Conservation (phyloP, 306 rosid species). For the Cicer yamashitae region DNA sequence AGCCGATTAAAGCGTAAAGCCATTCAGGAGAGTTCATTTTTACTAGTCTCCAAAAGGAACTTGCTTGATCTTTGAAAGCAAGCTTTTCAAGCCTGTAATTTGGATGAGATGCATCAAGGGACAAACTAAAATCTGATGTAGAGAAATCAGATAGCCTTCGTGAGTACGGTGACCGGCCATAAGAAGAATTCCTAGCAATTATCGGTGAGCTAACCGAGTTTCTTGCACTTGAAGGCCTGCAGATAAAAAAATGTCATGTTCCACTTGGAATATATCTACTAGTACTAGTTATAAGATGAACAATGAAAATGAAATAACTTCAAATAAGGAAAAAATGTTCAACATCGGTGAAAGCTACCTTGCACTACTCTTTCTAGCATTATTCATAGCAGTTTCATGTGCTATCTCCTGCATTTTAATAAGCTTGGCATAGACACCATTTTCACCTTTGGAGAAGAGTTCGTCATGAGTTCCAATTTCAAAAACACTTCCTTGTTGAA, state of each 20-base stretch:
- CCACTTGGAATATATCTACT: background rate
- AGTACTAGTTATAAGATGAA: conserved; percentile 10
- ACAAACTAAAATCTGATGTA: conserved; percentile 88
- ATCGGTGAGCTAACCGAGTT: conserved; percentile 99
- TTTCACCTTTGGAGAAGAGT: conserved; percentile 83
- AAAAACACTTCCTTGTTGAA: conserved; percentile 90
- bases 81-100: conserved; percentile 88
- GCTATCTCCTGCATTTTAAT: conserved; percentile 92
- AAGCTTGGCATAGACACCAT: conserved; percentile 93
- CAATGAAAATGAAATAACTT: background rate
- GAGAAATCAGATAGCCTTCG: conserved; percentile 98
- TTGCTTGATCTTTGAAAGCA: conserved; percentile 90
- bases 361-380: conserved; percentile 98
- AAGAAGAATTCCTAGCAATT: conserved; percentile 93
- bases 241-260: conserved; percentile 46
- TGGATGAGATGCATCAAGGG: conserved; percentile 80
- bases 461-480: conserved; percentile 98
- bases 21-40: conserved; percentile 99
- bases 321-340: conserved; percentile 23
- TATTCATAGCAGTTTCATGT: conserved; percentile 86
- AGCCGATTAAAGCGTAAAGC: conserved; percentile 87
- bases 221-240: conserved; percentile 98
- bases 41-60: conserved; percentile 98
- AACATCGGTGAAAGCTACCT: conserved; percentile 56
- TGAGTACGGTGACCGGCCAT: conserved; percentile 97